Conservation (phyloP, 2,329 filamentous ascomycete genomes). For the Penicillium sp. region DNA sequence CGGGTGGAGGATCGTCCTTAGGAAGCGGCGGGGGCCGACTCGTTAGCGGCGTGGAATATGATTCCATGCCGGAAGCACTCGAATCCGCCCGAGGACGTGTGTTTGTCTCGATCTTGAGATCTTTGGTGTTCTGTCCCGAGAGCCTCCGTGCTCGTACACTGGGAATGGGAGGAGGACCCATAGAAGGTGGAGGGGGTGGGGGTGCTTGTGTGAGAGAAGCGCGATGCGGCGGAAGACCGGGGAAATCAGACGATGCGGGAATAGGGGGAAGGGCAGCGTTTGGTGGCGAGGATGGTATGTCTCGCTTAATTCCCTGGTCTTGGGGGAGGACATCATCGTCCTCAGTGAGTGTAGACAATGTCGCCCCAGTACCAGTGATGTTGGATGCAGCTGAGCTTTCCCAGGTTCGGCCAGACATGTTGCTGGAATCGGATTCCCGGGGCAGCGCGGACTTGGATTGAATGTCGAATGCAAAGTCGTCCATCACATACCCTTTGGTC, state of each 20-base stretch:
- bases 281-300: constrained; percentile 33
- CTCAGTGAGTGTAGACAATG: constrained; percentile 68
- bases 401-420: constrained; percentile 70
- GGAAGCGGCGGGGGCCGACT: constrained; percentile 26
- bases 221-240: constrained; percentile 17
- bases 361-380: constrained; percentile 61
- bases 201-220: constrained; percentile 14
- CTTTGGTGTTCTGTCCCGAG: constrained; percentile 72
- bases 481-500: constrained; percentile 73
- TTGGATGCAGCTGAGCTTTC: constrained; percentile 72
- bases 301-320: constrained; percentile 31
- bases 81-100: constrained; percentile 26
- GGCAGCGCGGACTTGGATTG: constrained; percentile 63
- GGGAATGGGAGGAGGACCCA: constrained; percentile 27
- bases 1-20: constrained; percentile 25
- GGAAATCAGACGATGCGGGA: constrained; percentile 43
- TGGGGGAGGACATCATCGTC: constrained; percentile 43
- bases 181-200: constrained; percentile 17
- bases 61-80: constrained; percentile 24
- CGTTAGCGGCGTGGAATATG: constrained; percentile 21
- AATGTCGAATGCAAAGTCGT: constrained; percentile 71
- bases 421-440: constrained; percentile 76
- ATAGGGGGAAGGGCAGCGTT: constrained; percentile 39
- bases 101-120: constrained; percentile 81
- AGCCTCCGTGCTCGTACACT: constrained; percentile 69